phyloP scores from a whole-genome alignment of 345 rosid genomes.

The Euclidium syriacum region DNA sequence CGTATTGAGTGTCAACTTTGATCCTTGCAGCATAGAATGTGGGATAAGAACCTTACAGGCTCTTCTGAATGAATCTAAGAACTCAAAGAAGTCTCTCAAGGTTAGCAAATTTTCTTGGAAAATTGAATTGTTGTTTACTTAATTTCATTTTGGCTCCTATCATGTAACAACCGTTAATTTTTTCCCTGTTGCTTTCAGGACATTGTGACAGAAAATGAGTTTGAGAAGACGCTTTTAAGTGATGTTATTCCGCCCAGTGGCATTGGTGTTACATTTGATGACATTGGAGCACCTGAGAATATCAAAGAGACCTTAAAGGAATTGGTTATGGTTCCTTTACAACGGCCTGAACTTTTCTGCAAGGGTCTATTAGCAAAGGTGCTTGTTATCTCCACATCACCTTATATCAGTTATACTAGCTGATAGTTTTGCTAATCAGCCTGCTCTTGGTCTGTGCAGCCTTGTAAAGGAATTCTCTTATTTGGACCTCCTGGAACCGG shows the following conservation, averaged over 20 bases:
- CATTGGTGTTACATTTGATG: slow-evolving; percentile 87
- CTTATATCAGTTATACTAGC: not conserved
- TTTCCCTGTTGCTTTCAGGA: slow-evolving; percentile 44
- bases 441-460: slow-evolving; percentile 38
- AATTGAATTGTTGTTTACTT: not conserved
- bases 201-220: slow-evolving; percentile 78
- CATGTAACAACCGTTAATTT: not conserved
- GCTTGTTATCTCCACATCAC: not conserved
- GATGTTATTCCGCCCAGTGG: slow-evolving; percentile 84
- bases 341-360: slow-evolving; percentile 87
- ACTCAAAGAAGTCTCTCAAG: slow-evolving; percentile 84
- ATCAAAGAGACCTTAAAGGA: slow-evolving; percentile 89
- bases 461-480: slow-evolving; percentile 86
- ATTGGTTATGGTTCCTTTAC: slow-evolving; percentile 88
- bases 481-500: slow-evolving; percentile 99
- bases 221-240: slow-evolving; percentile 71
- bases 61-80: slow-evolving; percentile 63
- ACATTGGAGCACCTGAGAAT: slow-evolving; percentile 86
- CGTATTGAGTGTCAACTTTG: slow-evolving; percentile 1
- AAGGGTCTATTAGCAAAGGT: slow-evolving; percentile 88
- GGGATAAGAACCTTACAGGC: slow-evolving; percentile 67
- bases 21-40: slow-evolving; percentile 62
- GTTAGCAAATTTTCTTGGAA: slow-evolving; percentile 22
- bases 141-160: not conserved
- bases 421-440: slow-evolving; percentile 6